A percentile compares a stretch with the other conserved stretches of the same genome.
These are phyloP conservation scores for Brettanomyces bruxellensis DNA, from an alignment of 805 yeast species.

Conservation along the genomic window DNA sequence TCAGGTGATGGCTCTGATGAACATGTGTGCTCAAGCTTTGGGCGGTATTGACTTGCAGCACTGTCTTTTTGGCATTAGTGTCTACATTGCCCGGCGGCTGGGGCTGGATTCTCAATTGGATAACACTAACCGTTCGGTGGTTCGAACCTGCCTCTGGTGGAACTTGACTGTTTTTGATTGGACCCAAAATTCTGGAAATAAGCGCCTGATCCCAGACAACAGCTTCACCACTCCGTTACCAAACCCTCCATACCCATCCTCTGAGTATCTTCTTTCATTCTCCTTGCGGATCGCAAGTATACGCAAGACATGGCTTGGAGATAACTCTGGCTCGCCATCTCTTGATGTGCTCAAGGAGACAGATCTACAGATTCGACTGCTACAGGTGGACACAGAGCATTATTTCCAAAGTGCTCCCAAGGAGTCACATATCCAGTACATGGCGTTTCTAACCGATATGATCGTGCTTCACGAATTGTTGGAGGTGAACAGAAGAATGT, in stretches of 20 bases:
- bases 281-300: constrained; percentile 16
- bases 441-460: constrained; percentile 10
- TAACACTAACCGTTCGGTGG: background rate
- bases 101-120: constrained; percentile 10
- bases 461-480: constrained; percentile 16
- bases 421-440: constrained; percentile 9
- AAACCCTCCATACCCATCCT: constrained; percentile 8
- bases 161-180: constrained; percentile 23
- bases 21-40: constrained; percentile 19
- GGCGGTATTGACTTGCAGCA: constrained; percentile 24
- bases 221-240: constrained; percentile 19
- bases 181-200: constrained; percentile 22
- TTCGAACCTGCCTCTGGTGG: constrained; percentile 20
- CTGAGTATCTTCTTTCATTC: constrained; percentile 16
- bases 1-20: constrained; percentile 21
- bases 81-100: constrained; percentile 17
- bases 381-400: constrained; percentile 13
- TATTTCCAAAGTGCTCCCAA: constrained; percentile 7
- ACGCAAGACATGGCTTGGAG: constrained; percentile 18
- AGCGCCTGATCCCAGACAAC: constrained; percentile 12
- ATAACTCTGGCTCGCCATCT: constrained; percentile 5
- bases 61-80: constrained; percentile 14
- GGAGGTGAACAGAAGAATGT: constrained; percentile 23
- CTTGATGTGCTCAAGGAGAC: constrained; percentile 15
- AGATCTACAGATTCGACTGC: constrained; percentile 17